A percentile compares a stretch with the other conserved stretches of the same genome.
These are phyloP conservation scores for Neopestalotiopsis sp. DNA, from an alignment of 2,329 filamentous ascomycete genomes.

Conservation along the genomic window DNA sequence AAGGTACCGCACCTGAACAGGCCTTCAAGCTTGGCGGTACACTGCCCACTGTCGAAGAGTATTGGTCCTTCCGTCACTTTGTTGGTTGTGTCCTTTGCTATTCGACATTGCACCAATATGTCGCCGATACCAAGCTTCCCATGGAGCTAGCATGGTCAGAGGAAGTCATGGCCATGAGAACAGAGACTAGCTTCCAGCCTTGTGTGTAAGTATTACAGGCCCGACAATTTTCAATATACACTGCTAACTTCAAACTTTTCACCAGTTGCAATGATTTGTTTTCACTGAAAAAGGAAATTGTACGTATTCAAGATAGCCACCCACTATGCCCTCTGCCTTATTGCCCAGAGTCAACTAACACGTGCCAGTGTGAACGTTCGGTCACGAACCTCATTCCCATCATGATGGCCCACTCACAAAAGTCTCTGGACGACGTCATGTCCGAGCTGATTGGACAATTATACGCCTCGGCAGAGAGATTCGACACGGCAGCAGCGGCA, in stretches of 20 bases:
- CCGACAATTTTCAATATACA: background rate
- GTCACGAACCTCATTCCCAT: slow-evolving; percentile 5
- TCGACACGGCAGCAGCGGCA: background rate
- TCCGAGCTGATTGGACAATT: background rate
- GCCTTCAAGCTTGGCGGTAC: slow-evolving; percentile 24
- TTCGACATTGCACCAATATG: slow-evolving; percentile 26
- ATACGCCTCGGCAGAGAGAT: background rate
- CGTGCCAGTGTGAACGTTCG: background rate
- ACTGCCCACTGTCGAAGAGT: slow-evolving; percentile 24
- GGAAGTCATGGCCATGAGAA: slow-evolving; percentile 24
- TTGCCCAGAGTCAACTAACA: background rate
- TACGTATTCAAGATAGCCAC: background rate
- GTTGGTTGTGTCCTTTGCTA: slow-evolving; percentile 26
- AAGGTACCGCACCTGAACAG: slow-evolving; percentile 26
- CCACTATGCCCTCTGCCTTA: background rate
- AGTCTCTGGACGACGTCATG: background rate
- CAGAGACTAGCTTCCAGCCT: slow-evolving; percentile 26
- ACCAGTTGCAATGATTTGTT: slow-evolving; percentile 5
- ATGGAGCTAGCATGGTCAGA: slow-evolving; percentile 25
- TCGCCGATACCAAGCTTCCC: slow-evolving; percentile 23
- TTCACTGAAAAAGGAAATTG: slow-evolving; percentile 3
- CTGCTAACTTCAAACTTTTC: background rate
- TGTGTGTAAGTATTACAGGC: slow-evolving; percentile 22
- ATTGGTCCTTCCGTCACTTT: slow-evolving; percentile 28
- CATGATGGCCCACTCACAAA: background rate